These are phyloP conservation scores for Tubosaeta sp. DNA, from an alignment of 768 basidiomycete species.

Conservation along the genomic window DNA sequence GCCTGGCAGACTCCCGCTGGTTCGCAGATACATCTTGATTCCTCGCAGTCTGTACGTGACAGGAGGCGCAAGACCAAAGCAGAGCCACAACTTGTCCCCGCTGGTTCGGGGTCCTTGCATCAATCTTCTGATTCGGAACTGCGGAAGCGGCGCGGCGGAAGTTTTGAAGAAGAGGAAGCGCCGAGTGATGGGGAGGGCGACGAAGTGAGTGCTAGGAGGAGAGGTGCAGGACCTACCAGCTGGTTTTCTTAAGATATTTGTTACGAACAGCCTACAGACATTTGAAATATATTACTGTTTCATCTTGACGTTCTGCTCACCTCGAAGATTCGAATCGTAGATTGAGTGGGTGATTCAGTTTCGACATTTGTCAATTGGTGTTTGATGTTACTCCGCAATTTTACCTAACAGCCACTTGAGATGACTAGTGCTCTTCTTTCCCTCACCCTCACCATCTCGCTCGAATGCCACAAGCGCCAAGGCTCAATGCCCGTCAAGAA, in stretches of 20 bases:
- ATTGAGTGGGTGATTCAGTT: no score
- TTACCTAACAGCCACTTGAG: not conserved
- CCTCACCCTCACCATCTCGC: not conserved
- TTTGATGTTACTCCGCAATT: no score
- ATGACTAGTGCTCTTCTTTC: constrained; percentile 1
- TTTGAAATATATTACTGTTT: no score
- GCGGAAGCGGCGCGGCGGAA: constrained; percentile 44
- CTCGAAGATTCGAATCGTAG: no score
- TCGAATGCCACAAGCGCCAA: constrained; percentile 47
- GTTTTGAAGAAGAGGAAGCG: constrained; percentile 68
- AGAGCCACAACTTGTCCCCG: constrained; percentile 40
- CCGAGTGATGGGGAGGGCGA: constrained; percentile 68
- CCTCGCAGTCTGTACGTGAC: constrained; percentile 35
- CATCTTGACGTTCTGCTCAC: no score
- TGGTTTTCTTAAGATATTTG: constrained; percentile 32
- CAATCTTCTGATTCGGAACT: constrained; percentile 40
- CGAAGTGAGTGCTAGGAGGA: constrained; percentile 32
- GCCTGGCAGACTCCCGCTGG: constrained; percentile 27
- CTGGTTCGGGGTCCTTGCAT: constrained; percentile 32
- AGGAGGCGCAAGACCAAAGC: constrained; percentile 51
- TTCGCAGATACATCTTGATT: constrained; percentile 28
- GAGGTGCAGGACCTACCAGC: constrained; percentile 27
- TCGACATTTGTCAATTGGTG: no score
- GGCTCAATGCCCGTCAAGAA: constrained; percentile 39
- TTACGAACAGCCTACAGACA: no score